These are phyloP conservation scores for Porodaedalea pini DNA, from an alignment of 1,284 basidiomycete genomes.

Conservation along the genomic window DNA sequence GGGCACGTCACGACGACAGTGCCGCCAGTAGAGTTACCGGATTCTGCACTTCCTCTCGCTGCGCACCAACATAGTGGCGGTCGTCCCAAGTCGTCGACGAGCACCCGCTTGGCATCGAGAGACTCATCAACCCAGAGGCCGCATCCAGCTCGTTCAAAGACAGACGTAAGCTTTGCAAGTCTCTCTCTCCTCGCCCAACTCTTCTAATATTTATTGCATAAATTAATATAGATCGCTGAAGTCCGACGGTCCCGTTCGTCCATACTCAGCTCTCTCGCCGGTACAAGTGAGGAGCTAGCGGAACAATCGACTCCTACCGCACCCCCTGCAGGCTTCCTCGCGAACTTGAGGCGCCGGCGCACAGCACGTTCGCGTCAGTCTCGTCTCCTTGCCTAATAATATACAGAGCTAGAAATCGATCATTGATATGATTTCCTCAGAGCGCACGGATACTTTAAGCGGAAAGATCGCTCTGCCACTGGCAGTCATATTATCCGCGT, in stretches of 20 bases:
- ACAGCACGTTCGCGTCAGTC: constrained; percentile 8
- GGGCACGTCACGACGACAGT: background rate
- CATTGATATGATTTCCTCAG: background rate
- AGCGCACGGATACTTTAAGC: constrained; percentile 1
- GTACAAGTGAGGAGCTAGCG: background rate
- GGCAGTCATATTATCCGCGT: constrained; percentile 2
- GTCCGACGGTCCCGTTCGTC: constrained; percentile 3
- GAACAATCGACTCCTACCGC: background rate
- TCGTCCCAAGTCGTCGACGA: background rate
- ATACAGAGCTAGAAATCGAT: background rate
- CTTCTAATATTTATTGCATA: too few species aligned
- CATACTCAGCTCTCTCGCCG: background rate
- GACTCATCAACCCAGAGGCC: background rate
- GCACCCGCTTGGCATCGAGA: background rate
- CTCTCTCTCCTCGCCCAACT: too few species aligned
- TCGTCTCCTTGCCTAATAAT: background rate
- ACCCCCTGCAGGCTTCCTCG: constrained; percentile 9
- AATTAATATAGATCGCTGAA: background rate
- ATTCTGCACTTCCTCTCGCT: background rate
- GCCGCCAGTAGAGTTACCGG: constrained; percentile 9
- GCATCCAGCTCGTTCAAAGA: constrained; percentile 5
- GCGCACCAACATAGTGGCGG: background rate
- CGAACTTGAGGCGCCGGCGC: constrained; percentile 12
- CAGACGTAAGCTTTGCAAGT: background rate
- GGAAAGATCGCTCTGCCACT: constrained; percentile 6